These are phyloP conservation scores for Annulohypoxylon nitens DNA, from an alignment of 495 filamentous ascomycete species.

Conservation along the genomic window DNA sequence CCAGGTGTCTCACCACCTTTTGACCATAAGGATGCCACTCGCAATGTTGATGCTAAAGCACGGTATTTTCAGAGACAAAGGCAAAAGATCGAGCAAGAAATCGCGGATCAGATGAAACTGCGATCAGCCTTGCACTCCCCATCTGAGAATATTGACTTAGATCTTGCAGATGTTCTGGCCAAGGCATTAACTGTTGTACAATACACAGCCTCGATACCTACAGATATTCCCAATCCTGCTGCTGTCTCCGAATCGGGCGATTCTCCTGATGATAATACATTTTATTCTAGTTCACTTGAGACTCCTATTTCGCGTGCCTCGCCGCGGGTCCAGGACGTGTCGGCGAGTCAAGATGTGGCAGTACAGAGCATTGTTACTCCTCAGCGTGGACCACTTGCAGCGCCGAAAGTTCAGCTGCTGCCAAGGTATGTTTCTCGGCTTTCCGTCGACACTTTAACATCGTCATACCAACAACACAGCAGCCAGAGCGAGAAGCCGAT, in stretches of 20 bases:
- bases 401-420: neutral
- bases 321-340: slow-evolving; percentile 56
- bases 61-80: slow-evolving; percentile 81
- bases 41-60: slow-evolving; percentile 85
- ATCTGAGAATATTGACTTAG: slow-evolving; percentile 77
- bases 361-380: slow-evolving; percentile 48
- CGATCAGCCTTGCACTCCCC: slow-evolving; percentile 69
- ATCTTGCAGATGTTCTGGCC: slow-evolving; percentile 78
- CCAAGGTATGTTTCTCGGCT: slow-evolving; percentile 26
- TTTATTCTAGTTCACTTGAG: slow-evolving; percentile 85
- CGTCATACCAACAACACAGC: slow-evolving; percentile 25
- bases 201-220: slow-evolving; percentile 56
- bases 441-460: slow-evolving; percentile 21
- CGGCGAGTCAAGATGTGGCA: slow-evolving; percentile 58
- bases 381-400: slow-evolving; percentile 23
- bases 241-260: slow-evolving; percentile 74
- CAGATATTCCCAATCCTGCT: slow-evolving; percentile 66
- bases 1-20: slow-evolving; percentile 49
- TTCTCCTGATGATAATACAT: slow-evolving; percentile 92
- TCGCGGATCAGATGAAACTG: slow-evolving; percentile 81
- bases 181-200: slow-evolving; percentile 78
- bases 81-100: slow-evolving; percentile 78
- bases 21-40: slow-evolving; percentile 60
- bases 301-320: slow-evolving; percentile 61
- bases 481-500: slow-evolving; percentile 30